phyloP scores from a whole-genome alignment of 2,329 filamentous ascomycete genomes.

The Pseudogymnoascus destructans region DNA sequence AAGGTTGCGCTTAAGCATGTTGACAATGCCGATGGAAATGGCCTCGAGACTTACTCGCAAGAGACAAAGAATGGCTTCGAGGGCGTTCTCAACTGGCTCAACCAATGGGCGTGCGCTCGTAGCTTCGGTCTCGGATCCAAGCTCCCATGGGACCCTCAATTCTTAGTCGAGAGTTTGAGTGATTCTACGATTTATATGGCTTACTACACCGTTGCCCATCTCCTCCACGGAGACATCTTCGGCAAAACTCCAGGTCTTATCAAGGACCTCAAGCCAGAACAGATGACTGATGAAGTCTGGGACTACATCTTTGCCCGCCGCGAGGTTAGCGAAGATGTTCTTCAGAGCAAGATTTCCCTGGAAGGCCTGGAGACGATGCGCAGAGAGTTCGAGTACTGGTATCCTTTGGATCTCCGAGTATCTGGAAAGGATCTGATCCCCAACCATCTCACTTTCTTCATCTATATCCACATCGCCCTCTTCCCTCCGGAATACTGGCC shows the following conservation, averaged over 20 bases:
- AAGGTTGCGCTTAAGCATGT: constrained; percentile 60
- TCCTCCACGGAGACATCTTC: constrained; percentile 74
- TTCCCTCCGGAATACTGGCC: constrained; percentile 88
- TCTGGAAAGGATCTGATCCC: constrained; percentile 89
- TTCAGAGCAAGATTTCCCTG: constrained; percentile 57
- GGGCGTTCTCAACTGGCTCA: constrained; percentile 80
- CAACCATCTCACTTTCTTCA: constrained; percentile 90
- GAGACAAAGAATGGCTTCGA: constrained; percentile 73
- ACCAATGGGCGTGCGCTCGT: constrained; percentile 88
- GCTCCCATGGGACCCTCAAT: constrained; percentile 83
- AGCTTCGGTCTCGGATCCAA: constrained; percentile 87
- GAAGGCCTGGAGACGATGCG: constrained; percentile 67
- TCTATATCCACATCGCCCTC: constrained; percentile 85
- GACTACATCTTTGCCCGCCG: constrained; percentile 83
- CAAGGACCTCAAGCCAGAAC: constrained; percentile 58
- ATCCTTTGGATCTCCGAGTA: constrained; percentile 76
- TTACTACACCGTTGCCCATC: constrained; percentile 56
- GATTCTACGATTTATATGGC: constrained; percentile 91
- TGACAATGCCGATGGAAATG: constrained; percentile 49
- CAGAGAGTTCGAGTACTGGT: constrained; percentile 93
- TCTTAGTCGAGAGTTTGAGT: constrained; percentile 82
- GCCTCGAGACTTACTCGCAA: constrained; percentile 65
- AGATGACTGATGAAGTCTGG: constrained; percentile 93
- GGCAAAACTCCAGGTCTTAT: constrained; percentile 55
- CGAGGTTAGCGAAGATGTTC: constrained; percentile 52